phyloP scores from a whole-genome alignment of 1,139 yeast genomes.

The Citeromyces siamensis region DNA sequence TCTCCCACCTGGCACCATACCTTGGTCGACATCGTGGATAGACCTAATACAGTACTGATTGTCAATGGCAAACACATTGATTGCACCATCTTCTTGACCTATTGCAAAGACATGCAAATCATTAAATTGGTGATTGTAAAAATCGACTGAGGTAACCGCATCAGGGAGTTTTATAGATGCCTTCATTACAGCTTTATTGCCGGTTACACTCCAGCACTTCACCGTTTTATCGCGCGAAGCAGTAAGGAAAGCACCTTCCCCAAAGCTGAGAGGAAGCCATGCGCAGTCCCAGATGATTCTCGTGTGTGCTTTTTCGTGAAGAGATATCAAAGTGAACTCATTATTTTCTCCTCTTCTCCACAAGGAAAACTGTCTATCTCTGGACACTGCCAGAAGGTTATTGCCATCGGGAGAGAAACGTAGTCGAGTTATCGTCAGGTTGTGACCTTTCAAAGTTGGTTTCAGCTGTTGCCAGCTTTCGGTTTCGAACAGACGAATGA shows the following conservation, averaged over 20 bases:
- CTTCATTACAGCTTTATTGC: conserved; percentile 15
- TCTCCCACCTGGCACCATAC: conserved; percentile 46
- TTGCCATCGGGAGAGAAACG: conserved; percentile 64
- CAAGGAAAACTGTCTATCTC: conserved; percentile 79
- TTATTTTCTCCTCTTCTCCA: conserved; percentile 42
- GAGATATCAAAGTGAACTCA: conserved; percentile 29
- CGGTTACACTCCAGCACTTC: conserved; percentile 47
- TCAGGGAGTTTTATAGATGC: conserved; percentile 27
- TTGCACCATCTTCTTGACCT: conserved; percentile 63
- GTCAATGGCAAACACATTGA: conserved; percentile 21
- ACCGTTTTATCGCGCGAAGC: conserved; percentile 80
- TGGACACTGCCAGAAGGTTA: conserved; percentile 67
- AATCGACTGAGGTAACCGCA: conserved; percentile 68
- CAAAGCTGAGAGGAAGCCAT: conserved; percentile 47
- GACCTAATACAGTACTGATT: conserved; percentile 17
- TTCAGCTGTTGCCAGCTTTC: conserved; percentile 48
- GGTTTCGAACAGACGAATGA: conserved; percentile 61
- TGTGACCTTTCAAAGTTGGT: conserved; percentile 44
- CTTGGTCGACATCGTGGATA: conserved; percentile 21
- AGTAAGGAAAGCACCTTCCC: conserved; percentile 43
- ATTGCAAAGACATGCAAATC: conserved; percentile 32
- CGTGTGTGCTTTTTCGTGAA: conserved; percentile 63
- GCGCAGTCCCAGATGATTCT: conserved; percentile 95
- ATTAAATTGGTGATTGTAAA: conserved; percentile 21
- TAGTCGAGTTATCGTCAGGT: conserved; percentile 74